These are phyloP conservation scores for Puccinia horiana DNA, from an alignment of 1,284 basidiomycete genomes.

Conservation along the genomic window DNA sequence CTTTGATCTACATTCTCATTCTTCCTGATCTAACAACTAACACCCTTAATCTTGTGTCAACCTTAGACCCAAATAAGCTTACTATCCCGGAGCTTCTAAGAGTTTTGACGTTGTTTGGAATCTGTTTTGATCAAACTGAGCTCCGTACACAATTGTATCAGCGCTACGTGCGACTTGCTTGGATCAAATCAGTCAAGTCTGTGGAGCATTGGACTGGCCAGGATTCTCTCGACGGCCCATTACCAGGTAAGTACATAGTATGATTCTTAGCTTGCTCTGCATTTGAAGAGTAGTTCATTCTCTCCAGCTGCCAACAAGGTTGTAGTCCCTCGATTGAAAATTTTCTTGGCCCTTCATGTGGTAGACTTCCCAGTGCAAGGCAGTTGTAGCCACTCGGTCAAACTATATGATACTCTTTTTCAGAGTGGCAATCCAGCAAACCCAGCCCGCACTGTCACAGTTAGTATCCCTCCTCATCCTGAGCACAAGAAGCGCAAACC, in stretches of 20 bases:
- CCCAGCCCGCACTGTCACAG: neutral
- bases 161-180: slow-evolving; percentile 7
- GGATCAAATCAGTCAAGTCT: slow-evolving; percentile 3
- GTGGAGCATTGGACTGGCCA: slow-evolving; percentile 6
- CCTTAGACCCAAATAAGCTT: slow-evolving; percentile 10
- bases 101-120: slow-evolving; percentile 18
- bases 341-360: neutral
- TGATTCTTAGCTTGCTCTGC: neutral
- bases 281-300: neutral
- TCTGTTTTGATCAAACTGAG: neutral
- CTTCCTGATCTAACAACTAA: neutral
- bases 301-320: neutral
- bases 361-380: slow-evolving; percentile 1
- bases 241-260: neutral
- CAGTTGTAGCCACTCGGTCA: neutral
- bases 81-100: neutral
- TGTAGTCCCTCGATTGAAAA: slow-evolving; percentile 6
- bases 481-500: neutral
- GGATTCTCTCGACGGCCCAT: neutral
- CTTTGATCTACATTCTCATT: neutral
- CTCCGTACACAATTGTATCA: neutral
- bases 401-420: neutral
- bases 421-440: neutral
- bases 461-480: neutral
- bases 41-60: neutral